phyloP scores from a whole-genome alignment of 805 yeast species.

The Cyberlindnera euphorbiiphila region DNA sequence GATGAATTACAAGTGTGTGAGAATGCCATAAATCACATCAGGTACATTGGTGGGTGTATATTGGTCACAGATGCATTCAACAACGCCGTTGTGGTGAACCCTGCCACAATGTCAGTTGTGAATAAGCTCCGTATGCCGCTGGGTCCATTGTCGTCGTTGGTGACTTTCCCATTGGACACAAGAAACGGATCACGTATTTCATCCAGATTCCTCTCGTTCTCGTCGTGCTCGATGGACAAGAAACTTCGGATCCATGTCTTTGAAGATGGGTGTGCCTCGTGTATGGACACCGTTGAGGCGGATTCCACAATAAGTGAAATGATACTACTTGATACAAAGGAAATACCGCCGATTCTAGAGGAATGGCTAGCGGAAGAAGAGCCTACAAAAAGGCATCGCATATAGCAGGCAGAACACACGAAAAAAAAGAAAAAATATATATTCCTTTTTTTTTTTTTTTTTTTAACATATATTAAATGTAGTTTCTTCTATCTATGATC shows the following conservation, averaged over 20 bases:
- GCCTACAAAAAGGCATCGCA: conserved; percentile 3
- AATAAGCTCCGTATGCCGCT: conserved; percentile 18
- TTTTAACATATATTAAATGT: too few relatives aligned
- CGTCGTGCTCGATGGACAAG: conserved; percentile 15
- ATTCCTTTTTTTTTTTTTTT: too few relatives aligned
- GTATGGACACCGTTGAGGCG: conserved; percentile 6
- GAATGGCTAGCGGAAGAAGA: conserved; percentile 6
- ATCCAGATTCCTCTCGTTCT: conserved; percentile 10
- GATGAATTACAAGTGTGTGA: conserved; percentile 23
- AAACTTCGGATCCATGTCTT: conserved; percentile 12
- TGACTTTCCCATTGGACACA: conserved; percentile 4
- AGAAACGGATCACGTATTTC: conserved; percentile 1
- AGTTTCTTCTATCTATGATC: too few relatives aligned
- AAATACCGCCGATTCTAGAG: conserved; percentile 3
- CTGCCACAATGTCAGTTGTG: conserved; percentile 6
- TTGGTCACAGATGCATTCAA: conserved; percentile 24
- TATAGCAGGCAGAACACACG: conserved; percentile 1
- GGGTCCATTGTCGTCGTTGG: conserved; percentile 23
- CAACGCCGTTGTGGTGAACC: conserved; percentile 17
- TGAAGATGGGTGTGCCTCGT: conserved; percentile 14
- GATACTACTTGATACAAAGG: conserved; percentile 6
- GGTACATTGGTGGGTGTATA: conserved; percentile 6
- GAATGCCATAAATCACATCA: conserved; percentile 22
- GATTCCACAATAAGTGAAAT: conserved; percentile 11
- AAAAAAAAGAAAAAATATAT: background rate